phyloP scores from a whole-genome alignment of 352 stramenopile species.

The Globisporangium uncinulatum region DNA sequence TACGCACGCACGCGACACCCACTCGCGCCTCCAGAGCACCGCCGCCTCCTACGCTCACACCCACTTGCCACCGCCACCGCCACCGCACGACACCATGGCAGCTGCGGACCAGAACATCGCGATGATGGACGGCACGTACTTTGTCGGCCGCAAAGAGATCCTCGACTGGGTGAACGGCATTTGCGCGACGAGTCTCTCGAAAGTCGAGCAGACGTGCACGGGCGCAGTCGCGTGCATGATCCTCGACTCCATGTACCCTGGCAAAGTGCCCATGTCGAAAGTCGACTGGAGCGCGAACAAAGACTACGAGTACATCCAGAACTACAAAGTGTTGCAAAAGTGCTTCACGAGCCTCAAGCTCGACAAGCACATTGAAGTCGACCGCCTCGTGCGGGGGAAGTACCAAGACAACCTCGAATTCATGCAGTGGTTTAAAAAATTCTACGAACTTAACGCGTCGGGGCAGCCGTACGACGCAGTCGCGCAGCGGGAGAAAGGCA shows the following conservation, averaged over 20 bases:
- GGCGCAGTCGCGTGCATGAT: slow-evolving; percentile 98
- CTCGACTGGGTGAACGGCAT: slow-evolving; percentile 98
- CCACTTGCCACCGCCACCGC: no score
- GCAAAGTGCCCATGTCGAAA: slow-evolving; percentile 94
- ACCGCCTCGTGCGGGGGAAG: slow-evolving; percentile 97
- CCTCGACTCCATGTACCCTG: slow-evolving; percentile 92
- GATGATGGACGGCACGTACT: slow-evolving; percentile 97
- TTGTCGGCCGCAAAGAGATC: slow-evolving; percentile 96
- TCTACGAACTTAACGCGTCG: slow-evolving; percentile 88
- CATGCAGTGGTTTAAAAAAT: slow-evolving; percentile 98
- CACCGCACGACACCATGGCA: slow-evolving; percentile 34
- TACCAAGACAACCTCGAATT: slow-evolving; percentile 99
- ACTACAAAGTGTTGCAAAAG: slow-evolving; percentile 99
- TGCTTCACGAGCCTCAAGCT: slow-evolving; percentile 96
- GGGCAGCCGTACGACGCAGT: slow-evolving; percentile 92
- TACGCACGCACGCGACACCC: no score
- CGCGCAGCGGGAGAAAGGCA: slow-evolving; percentile 90
- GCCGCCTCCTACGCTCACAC: no score
- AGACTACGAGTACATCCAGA: slow-evolving; percentile 98
- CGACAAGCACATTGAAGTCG: slow-evolving; percentile 96
- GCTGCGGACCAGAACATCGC: slow-evolving; percentile 85
- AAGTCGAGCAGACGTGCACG: slow-evolving; percentile 97
- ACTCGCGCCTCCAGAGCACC: no score
- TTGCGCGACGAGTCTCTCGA: slow-evolving; percentile 91
- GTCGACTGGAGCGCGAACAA: slow-evolving; percentile 97